Evolutionary conservation across 768 basidiomycete species (phyloP).

Genomic region (Lentinula detonsa): DNA sequence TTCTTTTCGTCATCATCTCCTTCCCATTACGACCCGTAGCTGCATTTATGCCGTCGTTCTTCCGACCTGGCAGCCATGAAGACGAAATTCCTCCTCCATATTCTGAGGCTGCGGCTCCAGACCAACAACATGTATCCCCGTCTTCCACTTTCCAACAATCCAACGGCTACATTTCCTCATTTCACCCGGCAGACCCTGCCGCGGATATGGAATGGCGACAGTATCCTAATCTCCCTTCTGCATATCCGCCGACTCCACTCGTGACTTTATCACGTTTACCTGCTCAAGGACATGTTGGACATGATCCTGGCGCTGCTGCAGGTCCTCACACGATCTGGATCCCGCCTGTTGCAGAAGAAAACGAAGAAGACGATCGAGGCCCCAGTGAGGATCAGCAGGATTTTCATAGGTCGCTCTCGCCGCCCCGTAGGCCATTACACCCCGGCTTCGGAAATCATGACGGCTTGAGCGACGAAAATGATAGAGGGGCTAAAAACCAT

Average conservation of each 20-base stretch:
- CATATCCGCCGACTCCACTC: slow-evolving; percentile 70
- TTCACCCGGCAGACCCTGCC: slow-evolving; percentile 2
- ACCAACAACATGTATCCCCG: neutral
- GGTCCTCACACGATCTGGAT: slow-evolving; percentile 14
- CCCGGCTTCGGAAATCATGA: slow-evolving; percentile 45
- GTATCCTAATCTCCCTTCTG: slow-evolving; percentile 72
- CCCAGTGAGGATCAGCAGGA: slow-evolving; percentile 30
- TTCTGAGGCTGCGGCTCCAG: neutral
- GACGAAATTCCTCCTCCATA: slow-evolving; percentile 2
- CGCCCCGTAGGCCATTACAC: slow-evolving; percentile 51
- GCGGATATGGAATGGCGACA: slow-evolving; percentile 61
- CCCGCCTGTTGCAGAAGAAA: slow-evolving; percentile 35
- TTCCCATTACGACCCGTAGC: slow-evolving; percentile 34
- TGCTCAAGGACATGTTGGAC: neutral
- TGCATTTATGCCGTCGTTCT: neutral
- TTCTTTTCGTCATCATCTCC: slow-evolving; percentile 37
- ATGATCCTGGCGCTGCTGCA: slow-evolving; percentile 8
- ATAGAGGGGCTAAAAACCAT: slow-evolving; percentile 5
- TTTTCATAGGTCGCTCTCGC: slow-evolving; percentile 71
- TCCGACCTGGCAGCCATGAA: neutral
- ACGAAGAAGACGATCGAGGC: slow-evolving; percentile 2
- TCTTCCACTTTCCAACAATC: neutral
- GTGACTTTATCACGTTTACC: slow-evolving; percentile 28
- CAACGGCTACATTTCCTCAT: neutral
- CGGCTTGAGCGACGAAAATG: slow-evolving; percentile 49